phyloP scores from a whole-genome alignment of 192 early-diverging fungal genomes.

The Podila epicladia region DNA sequence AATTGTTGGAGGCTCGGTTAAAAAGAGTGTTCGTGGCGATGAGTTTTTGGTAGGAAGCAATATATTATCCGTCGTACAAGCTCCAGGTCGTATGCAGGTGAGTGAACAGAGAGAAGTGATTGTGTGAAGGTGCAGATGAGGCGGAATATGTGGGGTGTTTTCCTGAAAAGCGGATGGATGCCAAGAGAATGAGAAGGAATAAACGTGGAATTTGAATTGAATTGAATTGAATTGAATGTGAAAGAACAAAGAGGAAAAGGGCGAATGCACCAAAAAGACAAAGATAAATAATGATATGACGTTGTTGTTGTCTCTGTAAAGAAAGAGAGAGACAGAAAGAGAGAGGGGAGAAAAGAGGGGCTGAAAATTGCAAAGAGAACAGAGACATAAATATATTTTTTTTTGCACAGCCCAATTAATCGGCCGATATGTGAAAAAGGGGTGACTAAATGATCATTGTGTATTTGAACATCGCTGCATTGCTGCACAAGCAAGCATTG shows the following conservation, averaged over 20 bases:
- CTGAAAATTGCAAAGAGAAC: not conserved
- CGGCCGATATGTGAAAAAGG: too few species aligned
- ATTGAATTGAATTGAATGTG: not conserved
- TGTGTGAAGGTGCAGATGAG: too few species aligned
- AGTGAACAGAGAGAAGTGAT: too few species aligned
- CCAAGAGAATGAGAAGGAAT: constrained; percentile 15
- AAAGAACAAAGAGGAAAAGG: not conserved
- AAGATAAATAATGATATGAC: constrained; percentile 21
- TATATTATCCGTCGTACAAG: not conserved
- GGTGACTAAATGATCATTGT: too few species aligned
- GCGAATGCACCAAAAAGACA: not conserved
- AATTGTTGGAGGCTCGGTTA: not conserved
- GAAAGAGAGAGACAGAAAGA: constrained; percentile 20
- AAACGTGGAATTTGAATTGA: not conserved
- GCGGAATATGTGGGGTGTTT: too few species aligned
- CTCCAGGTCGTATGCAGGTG: not conserved
- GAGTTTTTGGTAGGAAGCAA: not conserved
- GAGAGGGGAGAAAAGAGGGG: constrained; percentile 9
- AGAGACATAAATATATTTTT: constrained; percentile 6
- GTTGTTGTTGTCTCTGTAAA: not conserved
- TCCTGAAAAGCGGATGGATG: not conserved
- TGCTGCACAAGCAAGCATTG: not conserved
- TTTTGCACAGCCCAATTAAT: too few species aligned
- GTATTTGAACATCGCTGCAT: too few species aligned
- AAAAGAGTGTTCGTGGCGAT: not conserved